Percentiles rank a stretch among this genome's conserved stretches.
Conservation (phyloP, 768 basidiomycete species). For the Xerocomellus chrysenteron region DNA sequence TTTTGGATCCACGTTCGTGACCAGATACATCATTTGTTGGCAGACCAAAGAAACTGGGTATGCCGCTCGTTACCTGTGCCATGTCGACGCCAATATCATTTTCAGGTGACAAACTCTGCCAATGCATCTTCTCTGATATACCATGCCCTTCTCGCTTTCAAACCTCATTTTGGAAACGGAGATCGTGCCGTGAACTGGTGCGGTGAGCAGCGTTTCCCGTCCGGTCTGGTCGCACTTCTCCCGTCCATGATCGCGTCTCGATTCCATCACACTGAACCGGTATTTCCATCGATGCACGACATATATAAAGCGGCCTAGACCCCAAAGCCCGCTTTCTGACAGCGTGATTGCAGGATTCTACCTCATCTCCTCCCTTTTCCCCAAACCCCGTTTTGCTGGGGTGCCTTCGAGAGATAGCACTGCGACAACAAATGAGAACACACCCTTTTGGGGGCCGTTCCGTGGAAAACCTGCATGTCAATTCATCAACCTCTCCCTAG, state of each 20-base stretch:
- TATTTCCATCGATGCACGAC: not conserved
- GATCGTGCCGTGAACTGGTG: conserved; percentile 87
- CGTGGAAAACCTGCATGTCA: conserved; percentile 92
- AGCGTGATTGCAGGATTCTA: conserved; percentile 71
- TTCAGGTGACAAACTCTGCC: conserved; percentile 80
- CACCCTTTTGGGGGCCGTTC: conserved; percentile 77
- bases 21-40: conserved; percentile 63
- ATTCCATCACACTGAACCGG: not conserved
- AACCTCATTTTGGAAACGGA: conserved; percentile 56
- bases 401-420: conserved; percentile 11
- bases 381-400: conserved; percentile 36
- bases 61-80: conserved; percentile 15
- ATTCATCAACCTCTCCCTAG: conserved; percentile 60
- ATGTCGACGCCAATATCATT: not conserved
- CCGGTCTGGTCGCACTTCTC: not conserved
- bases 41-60: conserved; percentile 79
- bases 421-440: conserved; percentile 7
- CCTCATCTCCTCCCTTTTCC: conserved; percentile 63
- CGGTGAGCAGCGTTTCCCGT: conserved; percentile 53
- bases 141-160: conserved; percentile 70
- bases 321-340: conserved; percentile 17
- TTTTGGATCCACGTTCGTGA: conserved; percentile 78
- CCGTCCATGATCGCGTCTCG: not conserved
- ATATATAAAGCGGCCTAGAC: not conserved
- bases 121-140: conserved; percentile 83